A percentile compares a stretch with the other conserved stretches of the same genome.
These are phyloP conservation scores for Eucalyptus marginata DNA, from an alignment of 345 rosid genomes.

Conservation along the genomic window DNA sequence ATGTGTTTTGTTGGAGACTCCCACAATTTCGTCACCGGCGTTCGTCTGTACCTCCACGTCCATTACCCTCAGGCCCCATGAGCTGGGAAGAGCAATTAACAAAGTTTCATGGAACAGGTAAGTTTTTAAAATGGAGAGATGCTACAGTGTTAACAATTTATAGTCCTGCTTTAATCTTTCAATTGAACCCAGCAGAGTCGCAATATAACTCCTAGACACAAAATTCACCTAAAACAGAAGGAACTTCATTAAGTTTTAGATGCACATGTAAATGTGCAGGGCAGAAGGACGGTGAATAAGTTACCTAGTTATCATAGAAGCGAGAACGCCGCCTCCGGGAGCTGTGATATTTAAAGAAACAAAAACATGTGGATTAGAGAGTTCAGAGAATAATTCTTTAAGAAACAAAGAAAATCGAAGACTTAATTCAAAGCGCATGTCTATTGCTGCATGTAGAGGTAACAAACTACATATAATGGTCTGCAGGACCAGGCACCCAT, in stretches of 20 bases:
- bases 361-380: background rate
- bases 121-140: background rate
- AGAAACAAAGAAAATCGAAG: background rate
- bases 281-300: background rate
- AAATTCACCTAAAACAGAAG: background rate
- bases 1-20: background rate
- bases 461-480: background rate
- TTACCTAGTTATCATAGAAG: slow-evolving; percentile 54
- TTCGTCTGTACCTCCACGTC: background rate
- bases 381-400: background rate
- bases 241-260: background rate
- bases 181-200: background rate
- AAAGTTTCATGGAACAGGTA: background rate
- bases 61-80: background rate
- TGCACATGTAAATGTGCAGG: background rate
- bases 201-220: background rate
- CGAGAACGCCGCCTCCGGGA: slow-evolving; percentile 70
- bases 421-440: background rate
- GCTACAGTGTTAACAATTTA: background rate
- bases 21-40: background rate
- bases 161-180: background rate
- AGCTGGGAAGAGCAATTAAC: background rate
- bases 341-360: slow-evolving; percentile 20
- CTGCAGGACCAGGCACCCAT: background rate
- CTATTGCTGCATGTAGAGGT: background rate